phyloP scores from a whole-genome alignment of 805 yeast genomes.

The Yamadazyma sp. region DNA sequence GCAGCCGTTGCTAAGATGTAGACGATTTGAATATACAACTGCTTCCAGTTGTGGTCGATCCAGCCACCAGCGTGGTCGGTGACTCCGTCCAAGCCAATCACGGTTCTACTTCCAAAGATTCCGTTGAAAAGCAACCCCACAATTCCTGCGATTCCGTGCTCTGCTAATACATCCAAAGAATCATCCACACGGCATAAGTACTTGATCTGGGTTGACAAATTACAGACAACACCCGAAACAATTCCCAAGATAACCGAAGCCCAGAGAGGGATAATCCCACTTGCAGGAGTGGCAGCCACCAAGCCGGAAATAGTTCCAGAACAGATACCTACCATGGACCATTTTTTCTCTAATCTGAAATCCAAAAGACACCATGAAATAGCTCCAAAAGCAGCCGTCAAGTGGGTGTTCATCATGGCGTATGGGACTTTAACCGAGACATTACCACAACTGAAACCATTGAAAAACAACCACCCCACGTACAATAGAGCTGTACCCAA shows the following conservation, averaged over 20 bases:
- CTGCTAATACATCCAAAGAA: slow-evolving; percentile 93
- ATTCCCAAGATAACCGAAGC: slow-evolving; percentile 86
- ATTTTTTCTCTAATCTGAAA: slow-evolving; percentile 81
- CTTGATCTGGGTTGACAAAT: slow-evolving; percentile 85
- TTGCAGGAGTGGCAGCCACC: slow-evolving; percentile 95
- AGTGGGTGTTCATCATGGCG: slow-evolving; percentile 87
- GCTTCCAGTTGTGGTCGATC: slow-evolving; percentile 87
- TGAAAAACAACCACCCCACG: slow-evolving; percentile 96
- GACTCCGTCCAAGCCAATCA: slow-evolving; percentile 85
- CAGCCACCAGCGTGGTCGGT: slow-evolving; percentile 90
- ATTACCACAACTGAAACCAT: slow-evolving; percentile 82
- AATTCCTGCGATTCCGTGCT: slow-evolving; percentile 96
- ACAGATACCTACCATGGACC: slow-evolving; percentile 94
- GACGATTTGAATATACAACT: slow-evolving; percentile 86
- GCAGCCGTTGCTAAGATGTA: slow-evolving; percentile 74
- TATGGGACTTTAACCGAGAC: slow-evolving; percentile 84
- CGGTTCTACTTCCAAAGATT: slow-evolving; percentile 81
- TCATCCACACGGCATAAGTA: slow-evolving; percentile 83
- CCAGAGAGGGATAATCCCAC: slow-evolving; percentile 89
- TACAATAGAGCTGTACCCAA: slow-evolving; percentile 85
- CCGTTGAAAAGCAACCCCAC: slow-evolving; percentile 89
- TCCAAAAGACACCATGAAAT: slow-evolving; percentile 90
- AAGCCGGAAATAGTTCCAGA: slow-evolving; percentile 95
- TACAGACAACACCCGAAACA: slow-evolving; percentile 79
- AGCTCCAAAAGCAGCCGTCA: slow-evolving; percentile 89